Base-by-base conservation (phyloP, 768 basidiomycete genomes). In the Lactarius akahatsu region DNA sequence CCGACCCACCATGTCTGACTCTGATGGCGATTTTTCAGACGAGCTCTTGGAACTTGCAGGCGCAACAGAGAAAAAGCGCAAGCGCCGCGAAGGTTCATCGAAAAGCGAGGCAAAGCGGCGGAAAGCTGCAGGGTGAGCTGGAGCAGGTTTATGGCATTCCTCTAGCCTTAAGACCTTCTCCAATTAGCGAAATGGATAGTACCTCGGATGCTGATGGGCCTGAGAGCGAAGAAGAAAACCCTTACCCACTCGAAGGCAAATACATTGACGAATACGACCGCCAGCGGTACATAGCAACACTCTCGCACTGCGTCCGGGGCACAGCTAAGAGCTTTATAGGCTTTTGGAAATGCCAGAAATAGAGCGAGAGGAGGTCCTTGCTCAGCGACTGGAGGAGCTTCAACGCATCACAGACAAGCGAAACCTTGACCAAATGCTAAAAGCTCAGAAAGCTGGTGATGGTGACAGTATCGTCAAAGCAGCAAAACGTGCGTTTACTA, bases 241-340 rank as follows among this genome's bases (percentile, higher is more conserved):
- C 87, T 4, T 98, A 93, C 74, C 96, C 94, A 0, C 78, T 97
- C 15, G 96, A 98, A 72, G 94, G 93, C 59, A 92, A 93, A 76
- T 98, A 92, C 74, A 84, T 83, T 65, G 88, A 97, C 73, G 93
- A 94, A 71, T 82, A 80, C 15, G 96, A 98, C 76, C 85, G 90
- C 72, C 83, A 88, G 69, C 79, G 82, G 96, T 96, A 79, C 80
- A 63, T 67, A 45, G 41, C 50, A 45, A 57, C 55, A 55, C 62
- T 58, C 71, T 58, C 63, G n/a, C 60, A 61, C 55, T 41, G 62
- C 69, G 66, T 73, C 72, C 66, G 68, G 67, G 69, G 62, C 26
- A 59, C 55, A 23, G 23, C 58, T 43, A 20, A 55, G 43, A 3
- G 68, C 34, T 47, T 30, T 28, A 45, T 74, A 98, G 96, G 61